A percentile compares a stretch with the other conserved stretches of the same genome.
Evolutionary conservation across 108 stramenopile species (phyloP).

Genomic region (Skeletonema marinoi): DNA sequence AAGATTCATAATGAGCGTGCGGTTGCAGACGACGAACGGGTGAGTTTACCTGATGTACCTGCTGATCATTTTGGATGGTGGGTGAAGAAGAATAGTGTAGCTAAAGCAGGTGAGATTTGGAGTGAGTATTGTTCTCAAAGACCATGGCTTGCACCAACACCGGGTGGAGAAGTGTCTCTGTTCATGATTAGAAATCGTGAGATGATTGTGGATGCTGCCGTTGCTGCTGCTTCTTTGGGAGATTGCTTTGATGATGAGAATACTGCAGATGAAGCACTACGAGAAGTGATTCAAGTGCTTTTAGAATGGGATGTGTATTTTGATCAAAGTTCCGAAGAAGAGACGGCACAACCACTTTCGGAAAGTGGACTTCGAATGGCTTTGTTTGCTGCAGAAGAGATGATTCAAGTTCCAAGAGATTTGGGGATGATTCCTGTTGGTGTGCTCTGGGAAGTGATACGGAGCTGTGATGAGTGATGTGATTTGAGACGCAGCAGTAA

Average conservation of each 20-base stretch:
- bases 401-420: slow-evolving; percentile 33
- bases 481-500: neutral
- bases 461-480: neutral
- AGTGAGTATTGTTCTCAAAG: slow-evolving; percentile 33
- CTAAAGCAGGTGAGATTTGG: slow-evolving; percentile 30
- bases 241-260: neutral
- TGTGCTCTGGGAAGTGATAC: slow-evolving; percentile 23
- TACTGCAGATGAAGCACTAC: slow-evolving; percentile 39
- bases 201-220: slow-evolving; percentile 37
- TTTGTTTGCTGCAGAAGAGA: slow-evolving; percentile 12
- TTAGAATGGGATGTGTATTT: neutral
- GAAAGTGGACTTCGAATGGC: slow-evolving; percentile 8
- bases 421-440: slow-evolving; percentile 32
- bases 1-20: slow-evolving; percentile 63
- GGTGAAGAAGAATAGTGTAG: slow-evolving; percentile 19
- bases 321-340: slow-evolving; percentile 9
- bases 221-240: neutral
- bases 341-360: neutral
- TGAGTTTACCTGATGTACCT: slow-evolving; percentile 30
- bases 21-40: slow-evolving; percentile 22
- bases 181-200: slow-evolving; percentile 49
- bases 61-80: slow-evolving; percentile 32
- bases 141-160: slow-evolving; percentile 37
- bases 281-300: slow-evolving; percentile 17
- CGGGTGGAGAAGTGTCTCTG: slow-evolving; percentile 46